phyloP scores from a whole-genome alignment of 169 alveolate species.

The Babesia bigemina region DNA sequence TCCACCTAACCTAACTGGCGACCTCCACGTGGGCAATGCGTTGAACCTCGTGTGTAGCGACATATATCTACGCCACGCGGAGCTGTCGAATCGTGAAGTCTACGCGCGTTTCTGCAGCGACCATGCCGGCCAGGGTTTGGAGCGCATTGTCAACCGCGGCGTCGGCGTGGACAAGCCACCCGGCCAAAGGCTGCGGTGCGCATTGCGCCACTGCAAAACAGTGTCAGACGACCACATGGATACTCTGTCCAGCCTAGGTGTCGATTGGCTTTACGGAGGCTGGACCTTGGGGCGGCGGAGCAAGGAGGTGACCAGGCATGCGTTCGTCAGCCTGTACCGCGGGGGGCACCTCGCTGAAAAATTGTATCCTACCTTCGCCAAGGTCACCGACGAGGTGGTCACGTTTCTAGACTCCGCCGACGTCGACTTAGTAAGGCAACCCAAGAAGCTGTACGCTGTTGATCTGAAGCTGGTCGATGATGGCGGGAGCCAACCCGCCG shows the following conservation, averaged over 20 bases:
- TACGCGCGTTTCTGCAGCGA: conserved; percentile 50
- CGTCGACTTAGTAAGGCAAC: conserved; percentile 1
- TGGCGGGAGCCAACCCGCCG: not conserved
- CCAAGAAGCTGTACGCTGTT: not conserved
- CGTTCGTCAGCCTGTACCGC: conserved; percentile 19
- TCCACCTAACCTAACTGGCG: conserved; percentile 71
- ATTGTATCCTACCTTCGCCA: conserved; percentile 38
- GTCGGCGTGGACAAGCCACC: not conserved
- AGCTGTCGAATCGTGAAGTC: conserved; percentile 18
- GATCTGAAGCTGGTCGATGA: conserved; percentile 8
- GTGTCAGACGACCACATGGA: conserved; percentile 22
- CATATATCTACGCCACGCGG: conserved; percentile 14
- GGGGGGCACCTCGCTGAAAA: conserved; percentile 15
- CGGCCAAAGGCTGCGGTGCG: conserved; percentile 2
- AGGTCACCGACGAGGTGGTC: not conserved
- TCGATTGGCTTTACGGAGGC: conserved; percentile 41
- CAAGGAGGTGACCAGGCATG: conserved; percentile 27
- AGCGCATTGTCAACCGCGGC: conserved; percentile 8
- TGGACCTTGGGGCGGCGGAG: conserved; percentile 42
- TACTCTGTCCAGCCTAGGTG: conserved; percentile 30
- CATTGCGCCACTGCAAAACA: conserved; percentile 7
- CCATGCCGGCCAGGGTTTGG: conserved; percentile 65
- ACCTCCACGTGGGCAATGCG: conserved; percentile 63
- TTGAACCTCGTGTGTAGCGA: conserved; percentile 59
- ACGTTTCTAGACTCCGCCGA: conserved; percentile 30